phyloP scores from a whole-genome alignment of 768 basidiomycete genomes.

The Termitomyces bulborhizus region DNA sequence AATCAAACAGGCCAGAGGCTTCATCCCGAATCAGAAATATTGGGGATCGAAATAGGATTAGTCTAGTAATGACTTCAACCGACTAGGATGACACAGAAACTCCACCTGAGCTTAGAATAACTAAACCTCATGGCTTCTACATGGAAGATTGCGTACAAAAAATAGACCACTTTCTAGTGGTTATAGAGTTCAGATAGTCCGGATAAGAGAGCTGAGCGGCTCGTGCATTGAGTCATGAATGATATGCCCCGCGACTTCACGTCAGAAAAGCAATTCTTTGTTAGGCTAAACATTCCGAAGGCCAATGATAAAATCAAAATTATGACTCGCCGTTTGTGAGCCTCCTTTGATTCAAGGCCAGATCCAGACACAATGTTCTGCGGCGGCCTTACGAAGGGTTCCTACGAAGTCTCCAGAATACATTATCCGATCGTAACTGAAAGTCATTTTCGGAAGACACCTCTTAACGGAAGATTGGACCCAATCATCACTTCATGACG shows the following conservation, averaged over 20 bases:
- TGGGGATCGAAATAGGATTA: background rate
- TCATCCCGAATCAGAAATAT: background rate
- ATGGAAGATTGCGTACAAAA: background rate
- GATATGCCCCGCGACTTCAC: background rate
- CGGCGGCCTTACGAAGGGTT: background rate
- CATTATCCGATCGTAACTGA: background rate
- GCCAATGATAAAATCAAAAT: background rate
- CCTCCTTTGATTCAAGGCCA: background rate
- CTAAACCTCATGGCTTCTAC: constrained; percentile 5
- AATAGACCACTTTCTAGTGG: background rate
- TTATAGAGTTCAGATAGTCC: background rate
- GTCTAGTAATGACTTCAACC: background rate
- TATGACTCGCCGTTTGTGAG: background rate
- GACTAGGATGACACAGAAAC: background rate
- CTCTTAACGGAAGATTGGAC: background rate
- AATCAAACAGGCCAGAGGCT: background rate
- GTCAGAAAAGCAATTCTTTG: background rate
- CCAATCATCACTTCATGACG: background rate
- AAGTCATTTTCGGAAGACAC: background rate
- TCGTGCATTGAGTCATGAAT: background rate
- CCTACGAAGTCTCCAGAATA: background rate
- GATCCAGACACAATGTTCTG: background rate
- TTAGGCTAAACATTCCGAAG: background rate
- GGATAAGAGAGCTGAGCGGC: background rate
- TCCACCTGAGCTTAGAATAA: background rate